Percentiles rank a stretch among this genome's conserved stretches.
These are phyloP conservation scores for Ormosia semicastrata DNA, from an alignment of 306 rosid genomes.

Conservation along the genomic window DNA sequence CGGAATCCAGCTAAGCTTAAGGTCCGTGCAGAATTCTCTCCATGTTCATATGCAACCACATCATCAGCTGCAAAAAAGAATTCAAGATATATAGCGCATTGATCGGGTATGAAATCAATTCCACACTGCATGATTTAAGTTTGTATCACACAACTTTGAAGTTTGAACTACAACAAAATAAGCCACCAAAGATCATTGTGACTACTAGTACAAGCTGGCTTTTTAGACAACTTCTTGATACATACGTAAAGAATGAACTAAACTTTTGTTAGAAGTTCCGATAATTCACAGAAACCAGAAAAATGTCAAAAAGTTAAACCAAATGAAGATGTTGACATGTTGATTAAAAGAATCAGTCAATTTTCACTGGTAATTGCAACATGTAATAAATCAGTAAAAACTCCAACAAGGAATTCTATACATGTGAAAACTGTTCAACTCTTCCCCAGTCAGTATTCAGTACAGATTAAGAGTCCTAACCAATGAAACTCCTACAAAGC, in stretches of 20 bases:
- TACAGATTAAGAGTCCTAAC: background rate
- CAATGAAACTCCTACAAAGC: background rate
- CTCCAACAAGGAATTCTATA: background rate
- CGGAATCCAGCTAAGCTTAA: constrained; percentile 75
- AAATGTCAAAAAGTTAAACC: background rate
- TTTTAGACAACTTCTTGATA: background rate
- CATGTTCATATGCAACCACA: constrained; percentile 71
- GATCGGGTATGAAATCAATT: background rate
- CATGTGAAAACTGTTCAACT: background rate
- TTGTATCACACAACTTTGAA: background rate
- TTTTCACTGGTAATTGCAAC: background rate
- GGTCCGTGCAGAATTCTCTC: constrained; percentile 78
- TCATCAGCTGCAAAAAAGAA: constrained; percentile 67
- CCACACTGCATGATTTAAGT: background rate
- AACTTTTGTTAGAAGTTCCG: background rate
- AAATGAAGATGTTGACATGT: background rate
- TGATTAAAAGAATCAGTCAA: background rate
- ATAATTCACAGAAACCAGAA: background rate
- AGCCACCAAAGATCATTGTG: background rate
- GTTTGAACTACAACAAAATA: constrained; percentile 4
- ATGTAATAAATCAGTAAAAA: background rate
- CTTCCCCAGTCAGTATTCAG: background rate
- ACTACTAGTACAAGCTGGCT: background rate
- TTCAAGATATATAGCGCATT: background rate
- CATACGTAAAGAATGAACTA: background rate